Conservation (phyloP, 768 basidiomycete species). For the Naganishia onofrii region DNA sequence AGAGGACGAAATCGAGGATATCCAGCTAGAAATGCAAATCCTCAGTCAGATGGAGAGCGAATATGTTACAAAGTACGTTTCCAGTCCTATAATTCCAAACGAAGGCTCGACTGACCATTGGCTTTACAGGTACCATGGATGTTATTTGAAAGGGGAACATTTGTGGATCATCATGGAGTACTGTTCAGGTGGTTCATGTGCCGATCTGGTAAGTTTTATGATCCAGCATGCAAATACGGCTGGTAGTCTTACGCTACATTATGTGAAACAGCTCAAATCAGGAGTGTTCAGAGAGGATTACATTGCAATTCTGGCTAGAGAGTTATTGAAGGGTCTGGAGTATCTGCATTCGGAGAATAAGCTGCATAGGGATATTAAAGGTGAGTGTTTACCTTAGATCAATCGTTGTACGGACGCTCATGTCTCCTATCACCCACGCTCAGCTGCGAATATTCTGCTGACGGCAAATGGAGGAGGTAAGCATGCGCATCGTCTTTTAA, state of each 20-base stretch:
- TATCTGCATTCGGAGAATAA: conserved; percentile 96
- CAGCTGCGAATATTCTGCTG: conserved; percentile 90
- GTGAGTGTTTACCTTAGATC: conserved; percentile 53
- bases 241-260: conserved; percentile 14
- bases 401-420: background rate
- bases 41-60: conserved; percentile 93
- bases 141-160: conserved; percentile 88
- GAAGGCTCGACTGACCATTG: background rate
- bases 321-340: conserved; percentile 85
- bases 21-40: conserved; percentile 96
- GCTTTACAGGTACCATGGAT: conserved; percentile 78
- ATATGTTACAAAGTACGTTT: conserved; percentile 84
- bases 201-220: conserved; percentile 70
- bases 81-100: background rate
- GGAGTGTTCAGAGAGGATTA: conserved; percentile 98
- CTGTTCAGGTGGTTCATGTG: conserved; percentile 96
- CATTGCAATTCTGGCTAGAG: conserved; percentile 92
- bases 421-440: background rate
- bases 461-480: conserved; percentile 75
- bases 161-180: conserved; percentile 99
- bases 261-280: conserved; percentile 77
- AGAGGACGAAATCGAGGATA: conserved; percentile 99
- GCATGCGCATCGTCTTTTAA: background rate
- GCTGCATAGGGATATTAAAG: conserved; percentile 98
- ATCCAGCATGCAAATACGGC: background rate